Percentiles rank a stretch among this genome's conserved stretches.
These are phyloP conservation scores for Didymella pomorum DNA, from an alignment of 2,329 filamentous ascomycete species.

Conservation along the genomic window DNA sequence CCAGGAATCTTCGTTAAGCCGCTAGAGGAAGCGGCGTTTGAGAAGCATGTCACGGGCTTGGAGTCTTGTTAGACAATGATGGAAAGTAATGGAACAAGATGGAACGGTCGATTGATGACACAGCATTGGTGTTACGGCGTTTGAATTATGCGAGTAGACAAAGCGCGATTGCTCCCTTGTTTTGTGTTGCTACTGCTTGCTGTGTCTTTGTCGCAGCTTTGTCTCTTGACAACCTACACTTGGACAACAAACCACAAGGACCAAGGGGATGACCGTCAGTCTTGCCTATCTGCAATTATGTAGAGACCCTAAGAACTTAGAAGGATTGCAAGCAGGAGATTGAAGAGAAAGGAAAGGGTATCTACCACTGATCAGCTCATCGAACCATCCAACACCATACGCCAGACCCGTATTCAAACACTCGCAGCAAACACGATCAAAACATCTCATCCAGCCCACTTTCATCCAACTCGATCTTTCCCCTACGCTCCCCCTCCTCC, in stretches of 20 bases:
- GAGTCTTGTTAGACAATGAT: too few relatives aligned
- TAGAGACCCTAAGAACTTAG: neutral
- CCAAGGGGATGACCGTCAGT: neutral
- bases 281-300: neutral
- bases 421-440: slow-evolving; percentile 13
- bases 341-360: neutral
- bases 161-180: neutral
- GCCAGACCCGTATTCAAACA: neutral
- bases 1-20: too few relatives aligned
- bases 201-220: neutral
- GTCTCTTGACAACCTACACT: too few relatives aligned
- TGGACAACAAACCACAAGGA: neutral
- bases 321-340: too few relatives aligned
- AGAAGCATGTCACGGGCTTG: too few relatives aligned
- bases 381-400: slow-evolving; percentile 3
- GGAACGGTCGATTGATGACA: neutral
- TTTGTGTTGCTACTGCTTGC: neutral
- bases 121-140: slow-evolving; percentile 25
- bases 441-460: slow-evolving; percentile 50
- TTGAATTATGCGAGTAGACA: neutral
- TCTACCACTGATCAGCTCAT: neutral
- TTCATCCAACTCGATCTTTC: slow-evolving; percentile 37
- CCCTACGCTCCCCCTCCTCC: neutral
- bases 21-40: too few relatives aligned
- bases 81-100: neutral